Evolutionary conservation across 352 stramenopile species (phyloP).

Genomic region (Phytophthora tentaculata): DNA sequence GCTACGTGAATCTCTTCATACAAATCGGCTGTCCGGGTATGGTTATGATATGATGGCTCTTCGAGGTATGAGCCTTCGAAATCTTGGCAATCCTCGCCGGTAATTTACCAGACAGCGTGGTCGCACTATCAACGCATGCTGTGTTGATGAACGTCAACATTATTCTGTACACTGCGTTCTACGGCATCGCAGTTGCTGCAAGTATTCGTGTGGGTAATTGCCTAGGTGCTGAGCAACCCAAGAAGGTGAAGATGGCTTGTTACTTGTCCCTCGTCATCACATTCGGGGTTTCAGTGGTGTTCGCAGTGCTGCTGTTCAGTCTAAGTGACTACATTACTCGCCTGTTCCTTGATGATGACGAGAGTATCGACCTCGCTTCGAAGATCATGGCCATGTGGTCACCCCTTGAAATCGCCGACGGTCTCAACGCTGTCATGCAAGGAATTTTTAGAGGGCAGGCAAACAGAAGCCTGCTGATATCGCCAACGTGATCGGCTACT

Average conservation of each 20-base stretch:
- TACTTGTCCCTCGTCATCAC: background rate
- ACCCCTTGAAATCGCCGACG: background rate
- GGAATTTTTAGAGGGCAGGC: background rate
- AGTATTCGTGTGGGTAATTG: slow-evolving; percentile 1
- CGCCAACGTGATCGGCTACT: slow-evolving; percentile 47
- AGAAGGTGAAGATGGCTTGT: background rate
- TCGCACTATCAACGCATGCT: background rate
- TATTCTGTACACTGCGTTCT: background rate
- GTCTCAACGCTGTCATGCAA: background rate
- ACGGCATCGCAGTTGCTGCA: background rate
- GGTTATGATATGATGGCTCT: background rate
- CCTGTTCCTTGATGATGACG: background rate
- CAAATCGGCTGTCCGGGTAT: slow-evolving; percentile 13
- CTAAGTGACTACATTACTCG: background rate
- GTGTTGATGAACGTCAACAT: background rate
- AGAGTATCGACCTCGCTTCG: background rate
- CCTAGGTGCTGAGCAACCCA: background rate
- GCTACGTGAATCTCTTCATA: background rate
- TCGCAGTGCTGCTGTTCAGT: background rate
- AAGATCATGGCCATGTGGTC: background rate
- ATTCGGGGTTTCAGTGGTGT: background rate
- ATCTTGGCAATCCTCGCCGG: background rate
- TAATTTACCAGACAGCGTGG: background rate
- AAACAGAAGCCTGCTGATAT: background rate
- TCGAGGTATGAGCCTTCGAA: background rate